Evolutionary conservation across 495 filamentous ascomycete genomes (phyloP), one percentile per base, ranked within the genome.

Genomic region (Aspergillus baeticus): DNA sequence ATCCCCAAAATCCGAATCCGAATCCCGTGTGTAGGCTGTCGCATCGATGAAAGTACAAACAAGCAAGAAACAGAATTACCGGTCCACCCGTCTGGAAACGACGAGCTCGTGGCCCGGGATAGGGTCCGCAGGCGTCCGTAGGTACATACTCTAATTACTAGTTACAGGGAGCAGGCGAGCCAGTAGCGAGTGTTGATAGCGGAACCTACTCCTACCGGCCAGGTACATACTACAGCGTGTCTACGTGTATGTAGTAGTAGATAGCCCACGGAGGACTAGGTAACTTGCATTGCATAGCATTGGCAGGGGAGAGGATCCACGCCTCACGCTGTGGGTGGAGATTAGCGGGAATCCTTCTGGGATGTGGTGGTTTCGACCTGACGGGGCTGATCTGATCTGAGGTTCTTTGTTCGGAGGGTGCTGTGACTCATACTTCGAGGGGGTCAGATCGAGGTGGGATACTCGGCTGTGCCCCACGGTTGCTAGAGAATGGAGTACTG

Each of bases 211-310:
- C 26, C 38, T 8, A 41, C 17, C n/a, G n/a, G 17, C 14, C 17
- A 41, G 14, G n/a, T 41, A 41, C 36, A 10, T n/a, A 14, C 11
- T 10, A 7, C 38, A 41, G 38, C 38, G 38, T 41, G 38, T 41
- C 38, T 41, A n/a, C n/a, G n/a, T n/a, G n/a, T n/a, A n/a, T n/a
- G n/a, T n/a, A n/a, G n/a, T n/a, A n/a, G n/a, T n/a, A n/a, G n/a
- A n/a, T n/a, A n/a, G n/a, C n/a, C n/a, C n/a, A n/a, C n/a, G n/a
- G n/a, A n/a, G n/a, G n/a, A n/a, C n/a, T n/a, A 53, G 18, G 10
- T 51, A 51, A 47, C 55, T 39, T 58, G 56, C 56, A 58, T 52
- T 46, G 56, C 56, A 60, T 60, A 43, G 58, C 58, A 53, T 48
- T 43, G 31, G 46, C 37, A 44, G 50, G 37, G 39, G 35, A 34